Base-by-base conservation (phyloP, 352 stramenopile species). In the Pythium myriotylum region DNA sequence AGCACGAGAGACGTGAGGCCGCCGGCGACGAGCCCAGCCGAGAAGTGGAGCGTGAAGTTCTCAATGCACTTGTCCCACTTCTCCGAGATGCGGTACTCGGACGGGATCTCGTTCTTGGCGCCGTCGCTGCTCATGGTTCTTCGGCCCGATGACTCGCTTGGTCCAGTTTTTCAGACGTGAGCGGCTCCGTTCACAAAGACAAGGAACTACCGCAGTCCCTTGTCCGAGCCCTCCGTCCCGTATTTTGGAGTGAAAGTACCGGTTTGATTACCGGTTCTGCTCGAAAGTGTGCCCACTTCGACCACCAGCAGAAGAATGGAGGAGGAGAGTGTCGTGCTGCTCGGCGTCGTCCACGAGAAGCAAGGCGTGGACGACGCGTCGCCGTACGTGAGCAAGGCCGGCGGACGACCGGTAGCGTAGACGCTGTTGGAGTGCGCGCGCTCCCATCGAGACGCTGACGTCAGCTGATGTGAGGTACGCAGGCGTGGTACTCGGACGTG, bases 61-160 rank as follows among this genome's bases (percentile, higher is more conserved):
- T 95, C 86, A 37, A 95, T 73, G 54, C 86, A 95, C 73, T 93
- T 93, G 79, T 95, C 86, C 86, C 86, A 95, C 68, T 95, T 95
- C 74, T 95, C 86, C 24, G 86, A 95, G 76, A 95, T 93, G 66
- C 81, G 79, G 81, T 91, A 95, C 77, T 95, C 86, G 47, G 86
- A 95, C 68, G 86, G 86, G 71, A 90, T 92, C 55, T 71, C 67
- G 50, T 84, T 81, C 47, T 84, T 72, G 59, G 62, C 79, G 56
- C 27, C 40, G 56, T 48, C 39, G 51, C 62, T 70, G 62, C 63
- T 66, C 50, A 62, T 66, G 23, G 52, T 54, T 37, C 12, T 29
- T 41, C 42, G 37, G 55, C 40, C n/a, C 17, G 17, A 23, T 47
- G 54, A 20, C 24, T 32, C 39, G 45, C 33, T 54, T 37, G 54